Percentiles rank a stretch among this genome's conserved stretches.
These are phyloP conservation scores for Daldinia caldariorum DNA, from an alignment of 495 filamentous ascomycete species.

Conservation along the genomic window DNA sequence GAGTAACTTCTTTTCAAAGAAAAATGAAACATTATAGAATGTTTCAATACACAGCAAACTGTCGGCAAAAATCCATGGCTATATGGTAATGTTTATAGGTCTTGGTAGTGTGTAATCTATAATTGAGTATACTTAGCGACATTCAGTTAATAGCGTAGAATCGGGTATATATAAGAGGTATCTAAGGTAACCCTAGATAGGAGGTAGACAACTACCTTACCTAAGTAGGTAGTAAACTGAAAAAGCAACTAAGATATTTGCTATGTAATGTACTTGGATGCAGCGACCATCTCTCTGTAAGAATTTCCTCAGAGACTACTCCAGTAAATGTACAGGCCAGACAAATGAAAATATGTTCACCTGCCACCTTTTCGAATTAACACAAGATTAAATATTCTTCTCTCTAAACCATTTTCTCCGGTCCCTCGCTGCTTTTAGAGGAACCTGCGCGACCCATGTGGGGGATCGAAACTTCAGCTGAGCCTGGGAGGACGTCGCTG, in stretches of 20 bases:
- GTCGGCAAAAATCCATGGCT: too few relatives aligned
- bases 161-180: conserved; percentile 16
- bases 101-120: too few relatives aligned
- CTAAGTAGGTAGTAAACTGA: neutral
- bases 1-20: too few relatives aligned
- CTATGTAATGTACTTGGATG: conserved; percentile 20
- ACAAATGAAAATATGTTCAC: conserved; percentile 3
- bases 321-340: neutral
- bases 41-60: too few relatives aligned
- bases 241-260: conserved; percentile 9
- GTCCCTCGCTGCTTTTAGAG: conserved; percentile 66
- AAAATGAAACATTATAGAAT: too few relatives aligned
- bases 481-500: conserved; percentile 49
- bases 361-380: neutral
- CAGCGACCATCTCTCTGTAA: conserved; percentile 5
- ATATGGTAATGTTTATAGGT: too few relatives aligned
- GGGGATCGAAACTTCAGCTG: conserved; percentile 10
- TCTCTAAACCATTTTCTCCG: conserved; percentile 45
- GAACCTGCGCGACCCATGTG: conserved; percentile 75
- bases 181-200: too few relatives aligned
- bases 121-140: too few relatives aligned
- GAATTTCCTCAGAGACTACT: conserved; percentile 3
- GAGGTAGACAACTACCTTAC: too few relatives aligned
- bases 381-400: neutral
- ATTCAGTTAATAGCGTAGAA: neutral